Conservation (phyloP, 805 yeast species). For the Ogataea siamensis region DNA sequence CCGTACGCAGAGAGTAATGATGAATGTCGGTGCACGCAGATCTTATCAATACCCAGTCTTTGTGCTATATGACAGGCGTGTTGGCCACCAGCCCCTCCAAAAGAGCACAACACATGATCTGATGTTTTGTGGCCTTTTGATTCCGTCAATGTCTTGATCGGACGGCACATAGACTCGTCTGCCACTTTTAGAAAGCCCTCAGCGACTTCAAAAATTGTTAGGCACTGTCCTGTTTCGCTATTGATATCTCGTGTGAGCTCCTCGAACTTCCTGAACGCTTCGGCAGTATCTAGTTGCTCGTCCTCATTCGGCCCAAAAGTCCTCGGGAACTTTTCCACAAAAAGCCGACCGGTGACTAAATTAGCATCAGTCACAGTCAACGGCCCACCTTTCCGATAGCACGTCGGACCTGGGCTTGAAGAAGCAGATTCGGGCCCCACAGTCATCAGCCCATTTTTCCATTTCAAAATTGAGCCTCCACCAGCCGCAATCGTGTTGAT, state of each 20-base stretch:
- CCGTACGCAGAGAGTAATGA: conserved; percentile 57
- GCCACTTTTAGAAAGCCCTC: conserved; percentile 81
- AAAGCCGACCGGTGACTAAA: conserved; percentile 64
- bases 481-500: conserved; percentile 85
- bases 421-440: conserved; percentile 89
- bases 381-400: conserved; percentile 82
- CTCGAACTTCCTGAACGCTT: conserved; percentile 48
- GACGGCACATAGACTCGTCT: conserved; percentile 85
- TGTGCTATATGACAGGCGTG: conserved; percentile 77
- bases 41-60: conserved; percentile 60
- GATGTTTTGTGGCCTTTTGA: conserved; percentile 70
- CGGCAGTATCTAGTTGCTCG: conserved; percentile 59
- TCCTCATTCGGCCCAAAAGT: conserved; percentile 82
- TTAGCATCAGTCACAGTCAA: conserved; percentile 86
- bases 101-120: conserved; percentile 69
- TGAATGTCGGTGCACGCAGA: conserved; percentile 75
- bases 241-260: conserved; percentile 58
- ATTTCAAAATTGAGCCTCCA: conserved; percentile 68
- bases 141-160: conserved; percentile 78
- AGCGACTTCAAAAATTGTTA: conserved; percentile 68
- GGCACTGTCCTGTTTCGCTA: conserved; percentile 38
- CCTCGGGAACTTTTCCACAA: conserved; percentile 73
- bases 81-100: conserved; percentile 95
- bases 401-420: conserved; percentile 88
- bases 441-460: conserved; percentile 70